Base-by-base conservation (phyloP, 2,329 filamentous ascomycete genomes). In the Hypoxylon sp. region DNA sequence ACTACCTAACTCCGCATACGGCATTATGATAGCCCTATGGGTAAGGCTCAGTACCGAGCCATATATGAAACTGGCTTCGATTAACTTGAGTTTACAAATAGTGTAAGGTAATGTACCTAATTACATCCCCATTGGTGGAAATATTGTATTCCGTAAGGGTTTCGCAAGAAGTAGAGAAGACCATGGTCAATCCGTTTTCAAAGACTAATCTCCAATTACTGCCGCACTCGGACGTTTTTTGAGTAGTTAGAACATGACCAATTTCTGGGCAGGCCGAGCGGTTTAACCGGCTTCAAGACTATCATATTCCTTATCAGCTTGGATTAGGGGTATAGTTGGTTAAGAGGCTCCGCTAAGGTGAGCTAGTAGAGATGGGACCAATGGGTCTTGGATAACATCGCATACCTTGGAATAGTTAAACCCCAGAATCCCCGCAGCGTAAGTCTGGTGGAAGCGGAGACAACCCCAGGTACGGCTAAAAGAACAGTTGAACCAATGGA, bases 381-480 rank as follows among this genome's bases (percentile, higher is more conserved):
- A 22, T 39, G 29, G 35, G 53, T 39, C 33, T 51, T 42, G 35
- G 33, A 33, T 42, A 29, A 13, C 29, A 14, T 54, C 46, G 19
- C 39, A 22, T 47, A 26, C 29, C 58, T 9, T 22, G 19, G 19
- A 42, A 31, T 26, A 39, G 22, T 51, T 19, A 31, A 59, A 56
- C 58, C 69, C 69, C 60, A 60, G 60, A 54, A 56, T 61, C 63
- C 62, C 69, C 66, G 56, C 65, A 66, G 31, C 33, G 33, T 39
- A 26, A 39, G 29, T 44, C 48, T 22, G 44, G 46, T 19, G 47
- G 33, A 58, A 42, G 61, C 50, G 60, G 69, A 58, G 57, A 68
- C 29, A 11, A 37, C 52, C 63, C 66, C 69, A 60, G 63, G 63
- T 44, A 53, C 66, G 66, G 69, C 62, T 69, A 71, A 69, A 69